Evolutionary conservation across 257 asterid genomes (phyloP).

Genomic region (Ilex asprella): DNA sequence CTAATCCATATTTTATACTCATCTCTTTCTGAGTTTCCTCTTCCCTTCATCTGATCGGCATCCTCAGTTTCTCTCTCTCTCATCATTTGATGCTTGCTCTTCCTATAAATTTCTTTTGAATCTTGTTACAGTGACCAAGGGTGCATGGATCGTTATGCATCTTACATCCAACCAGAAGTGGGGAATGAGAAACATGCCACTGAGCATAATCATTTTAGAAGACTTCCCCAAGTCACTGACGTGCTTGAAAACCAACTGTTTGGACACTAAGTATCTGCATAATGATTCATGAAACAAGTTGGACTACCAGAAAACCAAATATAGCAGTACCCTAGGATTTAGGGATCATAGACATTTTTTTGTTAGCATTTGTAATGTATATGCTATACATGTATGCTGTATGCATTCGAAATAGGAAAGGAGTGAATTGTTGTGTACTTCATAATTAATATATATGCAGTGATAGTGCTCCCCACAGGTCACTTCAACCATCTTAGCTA

Average conservation of each 20-base stretch:
- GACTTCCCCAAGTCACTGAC: neutral
- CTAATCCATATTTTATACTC: constrained; percentile 33
- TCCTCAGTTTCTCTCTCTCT: constrained; percentile 7
- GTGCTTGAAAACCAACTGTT: neutral
- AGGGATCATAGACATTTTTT: neutral
- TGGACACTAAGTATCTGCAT: neutral
- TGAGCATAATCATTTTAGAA: constrained; percentile 14
- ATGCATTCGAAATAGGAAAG: neutral
- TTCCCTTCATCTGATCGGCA: constrained; percentile 5
- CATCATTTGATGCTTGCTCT: neutral
- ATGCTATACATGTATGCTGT: neutral
- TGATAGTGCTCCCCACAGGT: neutral
- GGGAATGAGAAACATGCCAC: constrained; percentile 29
- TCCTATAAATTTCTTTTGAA: constrained; percentile 2
- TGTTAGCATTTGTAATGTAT: neutral
- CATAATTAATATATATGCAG: neutral
- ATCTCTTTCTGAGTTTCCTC: constrained; percentile 21
- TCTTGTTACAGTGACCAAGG: neutral
- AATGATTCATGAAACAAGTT: neutral
- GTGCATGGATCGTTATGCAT: constrained; percentile 8
- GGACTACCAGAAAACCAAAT: neutral
- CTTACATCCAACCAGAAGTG: constrained; percentile 26
- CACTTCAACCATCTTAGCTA: neutral
- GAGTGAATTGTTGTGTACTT: neutral
- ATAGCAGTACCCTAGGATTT: neutral